Evolutionary conservation across 768 basidiomycete genomes (phyloP).

Genomic region (Hortiboletus campestris): DNA sequence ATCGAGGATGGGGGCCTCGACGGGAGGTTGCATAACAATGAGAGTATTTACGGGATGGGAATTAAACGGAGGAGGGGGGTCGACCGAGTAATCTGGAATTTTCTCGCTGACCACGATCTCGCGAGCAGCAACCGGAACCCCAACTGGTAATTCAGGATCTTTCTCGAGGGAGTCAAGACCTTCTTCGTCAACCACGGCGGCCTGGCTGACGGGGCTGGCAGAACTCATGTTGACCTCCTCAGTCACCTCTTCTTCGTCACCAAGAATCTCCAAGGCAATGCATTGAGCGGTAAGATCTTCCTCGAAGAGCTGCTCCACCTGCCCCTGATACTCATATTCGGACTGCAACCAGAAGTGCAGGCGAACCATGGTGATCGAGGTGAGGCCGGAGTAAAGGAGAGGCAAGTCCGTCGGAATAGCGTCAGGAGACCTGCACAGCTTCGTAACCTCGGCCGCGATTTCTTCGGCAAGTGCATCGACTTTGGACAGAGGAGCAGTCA

Average conservation of each 20-base stretch:
- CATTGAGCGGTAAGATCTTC: constrained; percentile 29
- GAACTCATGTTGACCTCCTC: constrained; percentile 11
- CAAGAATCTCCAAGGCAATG: constrained; percentile 30
- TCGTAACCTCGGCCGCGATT: constrained; percentile 33
- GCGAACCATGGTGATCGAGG: constrained; percentile 28
- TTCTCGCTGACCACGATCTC: background rate
- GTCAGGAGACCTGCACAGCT: constrained; percentile 24
- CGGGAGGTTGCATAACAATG: constrained; percentile 25
- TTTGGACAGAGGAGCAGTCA: constrained; percentile 13
- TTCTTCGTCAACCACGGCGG: constrained; percentile 22
- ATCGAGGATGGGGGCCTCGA: constrained; percentile 13
- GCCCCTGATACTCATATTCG: constrained; percentile 30
- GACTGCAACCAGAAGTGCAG: constrained; percentile 36
- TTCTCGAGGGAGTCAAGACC: constrained; percentile 4
- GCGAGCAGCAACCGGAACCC: background rate
- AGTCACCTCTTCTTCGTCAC: constrained; percentile 17
- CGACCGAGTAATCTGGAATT: background rate
- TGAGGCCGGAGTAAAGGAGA: constrained; percentile 33
- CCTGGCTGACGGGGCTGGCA: constrained; percentile 15
- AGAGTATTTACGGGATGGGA: constrained; percentile 15
- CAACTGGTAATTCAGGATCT: constrained; percentile 1
- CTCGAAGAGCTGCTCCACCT: constrained; percentile 29
- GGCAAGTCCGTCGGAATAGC: constrained; percentile 31
- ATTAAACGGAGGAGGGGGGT: background rate
- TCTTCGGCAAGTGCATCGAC: constrained; percentile 31